These are phyloP conservation scores for Cucumis variabilis DNA, from an alignment of 331 rosid species.

Conservation along the genomic window DNA sequence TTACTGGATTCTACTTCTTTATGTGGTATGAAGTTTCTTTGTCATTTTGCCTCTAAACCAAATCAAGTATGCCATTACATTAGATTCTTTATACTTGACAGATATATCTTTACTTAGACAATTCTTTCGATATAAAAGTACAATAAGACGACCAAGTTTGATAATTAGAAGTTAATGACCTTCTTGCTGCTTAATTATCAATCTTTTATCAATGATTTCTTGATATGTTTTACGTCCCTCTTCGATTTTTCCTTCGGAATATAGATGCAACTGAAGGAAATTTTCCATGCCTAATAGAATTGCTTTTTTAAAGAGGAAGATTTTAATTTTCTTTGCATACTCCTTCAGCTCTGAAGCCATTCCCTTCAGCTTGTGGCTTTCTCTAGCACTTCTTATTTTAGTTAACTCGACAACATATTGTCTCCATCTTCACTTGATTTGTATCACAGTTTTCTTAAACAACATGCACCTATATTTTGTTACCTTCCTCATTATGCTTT, in stretches of 20 bases:
- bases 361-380: slow-evolving; percentile 83
- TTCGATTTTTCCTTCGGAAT: neutral
- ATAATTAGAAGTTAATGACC: neutral
- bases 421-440: neutral
- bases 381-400: slow-evolving; percentile 88
- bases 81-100: neutral
- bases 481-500: neutral
- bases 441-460: neutral
- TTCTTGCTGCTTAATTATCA: neutral
- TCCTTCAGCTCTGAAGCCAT: neutral
- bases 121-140: too few relatives aligned
- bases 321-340: neutral
- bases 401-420: slow-evolving; percentile 50
- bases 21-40: slow-evolving; percentile 60
- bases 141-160: neutral
- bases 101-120: too few relatives aligned
- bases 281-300: neutral
- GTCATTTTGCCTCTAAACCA: neutral
- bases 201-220: neutral
- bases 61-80: neutral
- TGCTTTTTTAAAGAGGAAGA: neutral
- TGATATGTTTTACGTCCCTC: neutral
- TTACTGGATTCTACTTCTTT: slow-evolving; percentile 92
- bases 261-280: neutral
- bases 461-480: neutral